Base-by-base conservation (phyloP, 2,329 filamentous ascomycete genomes). In the Amylocarpus encephaloides region DNA sequence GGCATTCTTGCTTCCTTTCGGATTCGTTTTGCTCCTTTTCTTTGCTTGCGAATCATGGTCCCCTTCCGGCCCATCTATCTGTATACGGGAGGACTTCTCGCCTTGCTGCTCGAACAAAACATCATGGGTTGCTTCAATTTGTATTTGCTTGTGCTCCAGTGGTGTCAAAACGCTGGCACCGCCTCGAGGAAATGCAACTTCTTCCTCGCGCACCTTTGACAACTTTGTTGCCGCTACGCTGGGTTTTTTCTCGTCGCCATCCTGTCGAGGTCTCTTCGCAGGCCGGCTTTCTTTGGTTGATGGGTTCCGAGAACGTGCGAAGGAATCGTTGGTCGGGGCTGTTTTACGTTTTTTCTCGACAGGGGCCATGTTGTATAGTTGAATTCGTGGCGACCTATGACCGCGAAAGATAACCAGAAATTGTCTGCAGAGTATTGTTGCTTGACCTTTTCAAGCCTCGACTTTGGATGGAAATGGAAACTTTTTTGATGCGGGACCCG, bases 81-180 rank as follows among this genome's bases (percentile, higher is more conserved):
- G 67, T 38, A 62, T 56, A 48, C 72, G 73, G 26, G 69, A 65
- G 39, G 71, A 70, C 50, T 76, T 75, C 45, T 73, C 71, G 43
- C 79, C 80, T 59, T 85, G 78, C 61, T 94, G 85, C 69, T 97
- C 93, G 66, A 92, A 93, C 35, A 94, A 73, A 36, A 91, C 93
- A 73, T 98, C 93, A 61, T 86, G 84, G 65, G 87, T 93, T 41
- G 93, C 93, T 69, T 97, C 86, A 51, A 94, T 85, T 63, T 93
- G 86, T 56, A 98, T 97, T 70, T 97, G 89, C 72, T 95, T 96
- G 66, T 94, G 87, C 68, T 98, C 93, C 46, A 98, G 74, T 16
- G 93, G 91, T 1, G 93, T 96, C 66, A 98, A 73, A 46, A 95
- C 77, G 65, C 88, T 94, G 47, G 83, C 92, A 39, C 93, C 94